Conservation (phyloP, 352 stramenopile species). For the Pythium inflatum region DNA sequence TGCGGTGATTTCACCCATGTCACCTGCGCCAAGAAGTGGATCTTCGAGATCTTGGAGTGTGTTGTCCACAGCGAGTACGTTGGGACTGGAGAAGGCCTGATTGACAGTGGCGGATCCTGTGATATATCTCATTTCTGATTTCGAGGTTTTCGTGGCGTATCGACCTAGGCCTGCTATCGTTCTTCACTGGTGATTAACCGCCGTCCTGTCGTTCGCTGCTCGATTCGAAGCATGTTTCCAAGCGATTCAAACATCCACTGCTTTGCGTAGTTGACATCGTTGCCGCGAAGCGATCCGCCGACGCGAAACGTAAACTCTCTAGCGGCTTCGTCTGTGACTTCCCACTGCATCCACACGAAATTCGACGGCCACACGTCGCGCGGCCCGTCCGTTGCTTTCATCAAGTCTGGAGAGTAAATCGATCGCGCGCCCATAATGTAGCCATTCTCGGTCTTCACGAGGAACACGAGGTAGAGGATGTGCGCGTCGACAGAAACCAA, state of each 20-base stretch:
- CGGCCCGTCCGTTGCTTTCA: neutral
- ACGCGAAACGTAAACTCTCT: neutral
- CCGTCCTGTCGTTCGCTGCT: too few species aligned
- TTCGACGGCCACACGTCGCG: constrained; percentile 6
- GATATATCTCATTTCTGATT: too few species aligned
- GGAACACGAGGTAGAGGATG: constrained; percentile 5
- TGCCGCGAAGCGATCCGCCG: neutral
- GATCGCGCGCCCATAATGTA: neutral
- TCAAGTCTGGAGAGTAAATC: neutral
- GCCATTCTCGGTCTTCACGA: constrained; percentile 5
- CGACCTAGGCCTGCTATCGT: too few species aligned
- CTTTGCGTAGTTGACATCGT: neutral
- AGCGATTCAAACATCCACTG: neutral
- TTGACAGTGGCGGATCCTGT: neutral
- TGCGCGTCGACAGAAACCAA: neutral
- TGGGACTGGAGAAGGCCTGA: neutral
- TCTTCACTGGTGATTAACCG: too few species aligned
- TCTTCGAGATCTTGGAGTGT: neutral
- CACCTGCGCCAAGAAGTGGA: neutral
- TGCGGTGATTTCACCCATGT: too few species aligned
- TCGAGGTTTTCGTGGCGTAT: too few species aligned
- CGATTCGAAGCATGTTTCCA: neutral
- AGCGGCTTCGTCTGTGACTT: neutral
- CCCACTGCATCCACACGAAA: constrained; percentile 17
- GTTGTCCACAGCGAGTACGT: neutral